Evolutionary conservation across 2,329 filamentous ascomycete genomes (phyloP), one percentile per base, ranked within the genome.

Genomic region (Aureobasidium sp.): DNA sequence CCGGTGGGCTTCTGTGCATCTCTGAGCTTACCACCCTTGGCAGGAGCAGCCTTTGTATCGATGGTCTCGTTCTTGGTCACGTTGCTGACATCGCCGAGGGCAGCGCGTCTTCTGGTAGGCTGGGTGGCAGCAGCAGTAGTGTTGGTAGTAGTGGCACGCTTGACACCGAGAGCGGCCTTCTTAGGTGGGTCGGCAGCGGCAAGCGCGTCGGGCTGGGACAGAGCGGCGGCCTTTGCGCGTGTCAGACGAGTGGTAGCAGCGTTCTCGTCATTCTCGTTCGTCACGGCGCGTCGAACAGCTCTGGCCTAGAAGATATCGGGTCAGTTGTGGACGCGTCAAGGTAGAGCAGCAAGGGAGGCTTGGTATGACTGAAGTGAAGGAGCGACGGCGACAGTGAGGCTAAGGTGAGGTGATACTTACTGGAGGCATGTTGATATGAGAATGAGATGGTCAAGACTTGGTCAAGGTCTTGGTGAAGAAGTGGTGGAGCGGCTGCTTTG

Each of bases 211-310:
- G 74, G 73, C 45, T 73, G 74, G 42, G 73, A 74, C 44, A 83
- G 81, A 52, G 89, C 88, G 63, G 91, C 90, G 58, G 91, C 86
- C 79, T 97, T 97, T 67, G 94, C 92, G 78, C 94, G 86, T 70
- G 94, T 97, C 74, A 97, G 80, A 78, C 92, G 91, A 77, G 88
- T 90, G 64, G 89, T 86, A 36, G 65, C 66, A 63, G 75, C 76
- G 75, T 96, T 96, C 80, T 97, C 94, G 75, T 97, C 93, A 74
- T 97, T 97, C 81, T 97, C 92, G 76, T 95, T 94, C 67, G 88
- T 88, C 70, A 88, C 83, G 74, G 86, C 83, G 77, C 91, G 88
- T 74, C 86, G 83, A 76, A 88, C 85, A 71, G 86, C 80, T 76
- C 89, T 88, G 80, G 82, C 83, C 88, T 87, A 71, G 45, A 67